Percentiles rank a stretch among this genome's conserved stretches.
phyloP scores from a whole-genome alignment of 257 asterid species.

The Asclepias syriaca region DNA sequence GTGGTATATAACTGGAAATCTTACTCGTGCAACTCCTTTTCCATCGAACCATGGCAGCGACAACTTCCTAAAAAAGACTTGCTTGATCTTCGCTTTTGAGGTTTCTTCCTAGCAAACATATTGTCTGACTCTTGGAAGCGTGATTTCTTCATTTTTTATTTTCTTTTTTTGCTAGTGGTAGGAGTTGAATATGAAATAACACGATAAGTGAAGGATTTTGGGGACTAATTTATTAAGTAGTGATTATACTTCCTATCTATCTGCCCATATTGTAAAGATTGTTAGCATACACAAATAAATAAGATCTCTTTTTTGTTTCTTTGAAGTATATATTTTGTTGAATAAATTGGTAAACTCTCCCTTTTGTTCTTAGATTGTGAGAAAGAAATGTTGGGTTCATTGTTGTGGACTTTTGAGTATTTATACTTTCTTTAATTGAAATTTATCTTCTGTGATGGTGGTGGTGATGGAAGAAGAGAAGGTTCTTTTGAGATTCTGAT shows the following conservation, averaged over 20 bases:
- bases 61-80: neutral
- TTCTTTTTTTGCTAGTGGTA: neutral
- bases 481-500: neutral
- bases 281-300: conserved; percentile 6
- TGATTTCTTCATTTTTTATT: neutral
- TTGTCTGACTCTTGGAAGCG: conserved; percentile 5
- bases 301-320: neutral
- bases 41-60: neutral
- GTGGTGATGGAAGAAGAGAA: neutral
- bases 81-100: conserved; percentile 5
- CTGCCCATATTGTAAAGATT: conserved; percentile 1
- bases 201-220: neutral
- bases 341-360: neutral
- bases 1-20: conserved; percentile 2
- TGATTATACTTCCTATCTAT: conserved; percentile 4
- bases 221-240: neutral
- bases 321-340: neutral
- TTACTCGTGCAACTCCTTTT: neutral
- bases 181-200: neutral
- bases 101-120: neutral
- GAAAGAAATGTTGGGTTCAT: neutral
- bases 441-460: neutral
- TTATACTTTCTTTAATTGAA: neutral
- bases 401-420: neutral
- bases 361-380: neutral